Evolutionary conservation across 2,329 filamentous ascomycete genomes (phyloP).

Genomic region (Pestalotiopsis sp.): DNA sequence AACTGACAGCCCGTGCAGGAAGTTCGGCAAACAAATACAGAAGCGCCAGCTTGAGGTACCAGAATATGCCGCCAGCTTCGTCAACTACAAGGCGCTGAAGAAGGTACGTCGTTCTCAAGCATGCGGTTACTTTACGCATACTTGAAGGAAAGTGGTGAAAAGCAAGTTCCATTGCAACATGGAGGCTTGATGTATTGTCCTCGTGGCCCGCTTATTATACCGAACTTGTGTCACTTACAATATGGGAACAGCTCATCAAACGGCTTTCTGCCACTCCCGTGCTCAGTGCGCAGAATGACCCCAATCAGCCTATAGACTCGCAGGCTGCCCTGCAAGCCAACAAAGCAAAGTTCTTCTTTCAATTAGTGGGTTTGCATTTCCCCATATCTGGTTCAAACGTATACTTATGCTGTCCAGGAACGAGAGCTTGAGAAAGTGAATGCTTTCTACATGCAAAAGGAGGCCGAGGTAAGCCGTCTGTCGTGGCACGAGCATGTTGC

Average conservation of each 20-base stretch:
- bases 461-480: conserved; percentile 76
- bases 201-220: background rate
- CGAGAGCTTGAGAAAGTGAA: conserved; percentile 98
- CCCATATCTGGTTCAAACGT: conserved; percentile 4
- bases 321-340: conserved; percentile 92
- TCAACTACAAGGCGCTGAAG: conserved; percentile 98
- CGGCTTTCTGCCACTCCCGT: conserved; percentile 91
- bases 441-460: conserved; percentile 95
- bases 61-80: conserved; percentile 98
- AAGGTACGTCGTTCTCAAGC: conserved; percentile 66
- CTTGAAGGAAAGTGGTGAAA: conserved; percentile 3
- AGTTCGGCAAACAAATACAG: conserved; percentile 99
- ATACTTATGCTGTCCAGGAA: conserved; percentile 66
- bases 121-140: background rate
- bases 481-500: background rate
- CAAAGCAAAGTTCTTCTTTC: conserved; percentile 98
- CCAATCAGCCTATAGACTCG: conserved; percentile 65
- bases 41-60: conserved; percentile 98
- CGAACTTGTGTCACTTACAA: conserved; percentile 33
- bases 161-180: conserved; percentile 10
- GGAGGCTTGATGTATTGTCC: background rate
- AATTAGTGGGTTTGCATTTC: conserved; percentile 67
- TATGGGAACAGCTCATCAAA: conserved; percentile 81
- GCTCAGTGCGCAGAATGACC: conserved; percentile 74
- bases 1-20: conserved; percentile 62